Conservation (phyloP, 441 rosid genomes). For the Brassica balearica region DNA sequence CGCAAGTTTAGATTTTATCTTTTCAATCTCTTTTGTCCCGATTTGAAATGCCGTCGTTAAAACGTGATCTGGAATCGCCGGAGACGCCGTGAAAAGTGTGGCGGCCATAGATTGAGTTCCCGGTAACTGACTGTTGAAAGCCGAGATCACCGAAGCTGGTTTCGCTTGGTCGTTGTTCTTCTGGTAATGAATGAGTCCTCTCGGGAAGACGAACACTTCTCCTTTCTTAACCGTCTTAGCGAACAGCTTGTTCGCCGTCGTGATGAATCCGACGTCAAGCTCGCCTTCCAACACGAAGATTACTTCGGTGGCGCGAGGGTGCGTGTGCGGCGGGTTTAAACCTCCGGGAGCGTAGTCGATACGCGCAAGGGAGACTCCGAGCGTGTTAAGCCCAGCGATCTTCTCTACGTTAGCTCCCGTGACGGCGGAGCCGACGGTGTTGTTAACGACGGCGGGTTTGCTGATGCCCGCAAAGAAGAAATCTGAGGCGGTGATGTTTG, state of each 20-base stretch:
- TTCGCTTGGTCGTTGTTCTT: constrained; percentile 64
- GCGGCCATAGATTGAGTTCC: constrained; percentile 79
- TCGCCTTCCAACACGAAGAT: constrained; percentile 79
- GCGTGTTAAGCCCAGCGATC: constrained; percentile 90
- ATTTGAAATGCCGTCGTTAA: constrained; percentile 74
- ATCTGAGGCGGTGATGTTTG: constrained; percentile 65
- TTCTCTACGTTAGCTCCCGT: constrained; percentile 77
- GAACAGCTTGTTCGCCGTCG: constrained; percentile 68
- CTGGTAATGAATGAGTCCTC: constrained; percentile 82
- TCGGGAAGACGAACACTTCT: constrained; percentile 77
- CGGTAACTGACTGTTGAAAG: constrained; percentile 83
- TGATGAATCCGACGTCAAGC: constrained; percentile 83
- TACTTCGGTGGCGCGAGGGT: constrained; percentile 90
- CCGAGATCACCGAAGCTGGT: constrained; percentile 62
- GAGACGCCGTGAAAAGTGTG: constrained; percentile 67
- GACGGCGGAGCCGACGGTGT: constrained; percentile 68
- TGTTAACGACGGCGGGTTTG: constrained; percentile 59
- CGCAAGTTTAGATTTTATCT: constrained; percentile 75
- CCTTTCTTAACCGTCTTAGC: constrained; percentile 71
- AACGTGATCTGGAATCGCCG: constrained; percentile 69
- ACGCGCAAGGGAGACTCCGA: constrained; percentile 78
- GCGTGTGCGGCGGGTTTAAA: constrained; percentile 90
- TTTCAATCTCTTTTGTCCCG: constrained; percentile 74
- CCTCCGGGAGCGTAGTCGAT: constrained; percentile 75
- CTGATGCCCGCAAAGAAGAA: constrained; percentile 76